A percentile compares a stretch with the other conserved stretches of the same genome.
phyloP scores from a whole-genome alignment of 2,329 filamentous ascomycete genomes.

The Diaporthe capsici region DNA sequence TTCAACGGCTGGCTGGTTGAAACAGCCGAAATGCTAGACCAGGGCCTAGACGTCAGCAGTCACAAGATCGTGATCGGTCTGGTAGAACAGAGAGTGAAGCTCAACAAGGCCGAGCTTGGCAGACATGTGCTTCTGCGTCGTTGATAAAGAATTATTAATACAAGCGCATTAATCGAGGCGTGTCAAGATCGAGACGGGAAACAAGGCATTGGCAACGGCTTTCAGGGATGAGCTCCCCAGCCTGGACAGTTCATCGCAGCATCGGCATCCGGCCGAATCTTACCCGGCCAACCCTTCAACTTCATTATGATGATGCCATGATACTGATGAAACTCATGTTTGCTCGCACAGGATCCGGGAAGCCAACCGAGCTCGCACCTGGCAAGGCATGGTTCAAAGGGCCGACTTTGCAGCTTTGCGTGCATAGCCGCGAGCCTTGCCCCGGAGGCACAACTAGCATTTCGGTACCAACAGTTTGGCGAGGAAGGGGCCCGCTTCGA shows the following conservation, averaged over 20 bases:
- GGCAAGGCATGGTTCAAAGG: not conserved
- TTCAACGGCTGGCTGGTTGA: slow-evolving; percentile 71
- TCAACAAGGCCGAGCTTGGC: slow-evolving; percentile 41
- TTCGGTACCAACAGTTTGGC: slow-evolving; percentile 31
- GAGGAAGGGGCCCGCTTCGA: not conserved
- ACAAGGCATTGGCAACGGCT: slow-evolving; percentile 13
- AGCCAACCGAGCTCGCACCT: not conserved
- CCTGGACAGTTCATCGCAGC: slow-evolving; percentile 29
- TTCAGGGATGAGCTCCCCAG: slow-evolving; percentile 10
- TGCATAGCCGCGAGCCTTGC: slow-evolving; percentile 27
- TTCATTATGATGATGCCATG: not conserved
- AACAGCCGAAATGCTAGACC: slow-evolving; percentile 45
- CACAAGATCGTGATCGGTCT: slow-evolving; percentile 46
- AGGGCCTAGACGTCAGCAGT: slow-evolving; percentile 40
- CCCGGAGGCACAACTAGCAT: slow-evolving; percentile 15
- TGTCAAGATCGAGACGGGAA: slow-evolving; percentile 6
- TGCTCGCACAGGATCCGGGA: slow-evolving; percentile 4
- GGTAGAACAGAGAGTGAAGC: slow-evolving; percentile 42
- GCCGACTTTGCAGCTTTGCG: slow-evolving; percentile 14
- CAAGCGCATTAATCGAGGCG: slow-evolving; percentile 11
- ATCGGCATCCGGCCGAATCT: not conserved
- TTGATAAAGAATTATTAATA: slow-evolving; percentile 19
- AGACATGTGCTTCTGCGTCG: slow-evolving; percentile 38
- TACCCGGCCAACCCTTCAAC: not conserved
- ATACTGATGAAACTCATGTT: not conserved